Conservation (phyloP, 768 basidiomycete species). For the Lactarius quietus region DNA sequence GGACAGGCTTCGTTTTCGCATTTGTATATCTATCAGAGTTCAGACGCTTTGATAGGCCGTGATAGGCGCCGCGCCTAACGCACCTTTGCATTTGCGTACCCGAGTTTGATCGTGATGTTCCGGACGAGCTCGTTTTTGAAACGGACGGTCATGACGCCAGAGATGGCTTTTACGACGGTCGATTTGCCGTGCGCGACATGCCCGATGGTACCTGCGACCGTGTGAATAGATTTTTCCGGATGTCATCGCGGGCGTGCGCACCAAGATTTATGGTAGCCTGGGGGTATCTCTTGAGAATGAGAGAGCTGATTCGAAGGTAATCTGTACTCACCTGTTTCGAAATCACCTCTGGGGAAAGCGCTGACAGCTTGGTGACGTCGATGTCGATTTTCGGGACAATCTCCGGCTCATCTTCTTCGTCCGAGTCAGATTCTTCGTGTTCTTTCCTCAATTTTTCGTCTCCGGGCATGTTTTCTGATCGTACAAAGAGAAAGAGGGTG, state of each 20-base stretch:
- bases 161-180: constrained; percentile 97
- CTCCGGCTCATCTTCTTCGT: constrained; percentile 54
- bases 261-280: constrained; percentile 96
- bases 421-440: constrained; percentile 67
- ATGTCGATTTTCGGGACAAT: constrained; percentile 64
- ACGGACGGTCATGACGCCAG: constrained; percentile 95
- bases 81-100: constrained; percentile 98
- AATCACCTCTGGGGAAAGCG: constrained; percentile 86
- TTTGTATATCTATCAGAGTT: constrained; percentile 79
- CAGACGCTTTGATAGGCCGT: neutral
- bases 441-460: constrained; percentile 65
- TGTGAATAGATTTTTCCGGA: neutral
- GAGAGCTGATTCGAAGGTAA: neutral
- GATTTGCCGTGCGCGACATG: constrained; percentile 99
- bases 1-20: constrained; percentile 93
- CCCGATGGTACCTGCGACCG: constrained; percentile 80
- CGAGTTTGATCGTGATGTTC: constrained; percentile 99
- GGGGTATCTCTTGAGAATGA: neutral
- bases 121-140: constrained; percentile 99
- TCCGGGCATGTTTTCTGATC: constrained; percentile 47
- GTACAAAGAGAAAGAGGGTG: neutral
- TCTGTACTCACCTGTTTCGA: constrained; percentile 71
- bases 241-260: constrained; percentile 32
- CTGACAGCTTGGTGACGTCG: constrained; percentile 78
- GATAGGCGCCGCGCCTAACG: constrained; percentile 28